Evolutionary conservation across 2,329 filamentous ascomycete species (phyloP), one percentile per base, ranked within the genome.

Genomic region (Cladorrhinum sp.): DNA sequence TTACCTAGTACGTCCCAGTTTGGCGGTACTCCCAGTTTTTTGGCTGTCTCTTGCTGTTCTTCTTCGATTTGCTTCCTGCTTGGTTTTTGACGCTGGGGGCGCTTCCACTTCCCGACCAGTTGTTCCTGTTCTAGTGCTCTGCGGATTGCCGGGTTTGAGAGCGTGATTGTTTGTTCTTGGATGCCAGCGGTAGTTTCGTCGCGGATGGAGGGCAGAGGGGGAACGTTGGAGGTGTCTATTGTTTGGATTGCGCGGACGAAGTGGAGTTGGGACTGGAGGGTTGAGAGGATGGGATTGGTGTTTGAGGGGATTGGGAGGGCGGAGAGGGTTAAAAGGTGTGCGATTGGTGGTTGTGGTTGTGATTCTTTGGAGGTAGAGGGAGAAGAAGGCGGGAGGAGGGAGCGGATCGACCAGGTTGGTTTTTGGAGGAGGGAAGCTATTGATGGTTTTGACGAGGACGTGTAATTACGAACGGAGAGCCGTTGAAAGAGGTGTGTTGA

Each of bases 211-310:
- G 85, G 81, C 49, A 99, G 76, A 0, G 95, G 93, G 59, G 86
- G 81, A 0, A 97, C 79, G 2, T 83, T 86, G 0, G 80, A 76
- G 0, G 91, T 93, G 41, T 45, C 72, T 96, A 96, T 88, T 50
- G 81, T 78, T 70, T 96, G 93, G 20, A 98, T 87, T 64, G 92
- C 85, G 63, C 85, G 87, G n/a, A 98, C 92, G 71, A 99, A 99
- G 69, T 90, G 88, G 0, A 99, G 83, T 72, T 99, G 95, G 29
- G 89, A 86, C 56, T 87, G 82, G 1, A 99, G 81, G 1, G 88
- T 93, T 22, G 82, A 72, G 2, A 96, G 81, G 85, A 96, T 91
- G 24, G 80, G 76, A 0, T 78, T 69, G 72, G 96, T 89, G 67
- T 92, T 87, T 55, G 79, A 79, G 1, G 77, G 65, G 1, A 82